Percentiles rank a stretch among this genome's conserved stretches.
These are phyloP conservation scores for Saposhnikovia divaricata DNA, from an alignment of 129 eudicot species.

Conservation along the genomic window DNA sequence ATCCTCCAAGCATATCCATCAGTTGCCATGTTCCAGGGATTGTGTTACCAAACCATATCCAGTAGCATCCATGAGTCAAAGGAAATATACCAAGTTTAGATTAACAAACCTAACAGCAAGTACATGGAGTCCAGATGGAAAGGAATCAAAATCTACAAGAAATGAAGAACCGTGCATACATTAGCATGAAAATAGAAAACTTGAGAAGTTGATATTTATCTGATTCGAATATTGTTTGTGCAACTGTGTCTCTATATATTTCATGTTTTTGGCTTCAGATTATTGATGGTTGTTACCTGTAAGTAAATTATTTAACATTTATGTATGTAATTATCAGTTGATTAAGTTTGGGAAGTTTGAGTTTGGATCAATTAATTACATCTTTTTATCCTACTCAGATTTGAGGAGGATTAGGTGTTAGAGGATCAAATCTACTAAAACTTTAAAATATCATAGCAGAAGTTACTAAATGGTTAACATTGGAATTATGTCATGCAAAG, in stretches of 20 bases:
- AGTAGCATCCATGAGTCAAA: no score
- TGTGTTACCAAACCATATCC: no score
- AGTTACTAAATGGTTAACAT: background rate
- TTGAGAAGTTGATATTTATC: background rate
- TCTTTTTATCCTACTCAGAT: no score
- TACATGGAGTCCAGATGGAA: slow-evolving; percentile 26
- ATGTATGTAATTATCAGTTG: background rate
- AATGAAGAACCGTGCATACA: background rate
- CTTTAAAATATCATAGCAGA: background rate
- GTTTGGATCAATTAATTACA: background rate
- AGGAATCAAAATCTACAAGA: slow-evolving; percentile 15
- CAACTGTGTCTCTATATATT: background rate
- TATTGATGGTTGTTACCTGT: background rate
- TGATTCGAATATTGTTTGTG: background rate
- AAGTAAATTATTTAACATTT: background rate
- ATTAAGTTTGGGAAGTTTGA: background rate
- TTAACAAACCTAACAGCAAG: no score
- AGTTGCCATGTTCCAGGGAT: no score
- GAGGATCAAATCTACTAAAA: background rate
- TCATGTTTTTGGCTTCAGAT: background rate
- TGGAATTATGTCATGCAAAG: no score
- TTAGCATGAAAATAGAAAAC: background rate
- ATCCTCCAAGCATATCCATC: no score
- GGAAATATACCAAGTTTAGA: no score
- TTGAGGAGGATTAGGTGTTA: background rate